Evolutionary conservation across 805 yeast genomes (phyloP), one percentile per base, ranked within the genome.

Genomic region (Vanderwaltozyma tropicalis): DNA sequence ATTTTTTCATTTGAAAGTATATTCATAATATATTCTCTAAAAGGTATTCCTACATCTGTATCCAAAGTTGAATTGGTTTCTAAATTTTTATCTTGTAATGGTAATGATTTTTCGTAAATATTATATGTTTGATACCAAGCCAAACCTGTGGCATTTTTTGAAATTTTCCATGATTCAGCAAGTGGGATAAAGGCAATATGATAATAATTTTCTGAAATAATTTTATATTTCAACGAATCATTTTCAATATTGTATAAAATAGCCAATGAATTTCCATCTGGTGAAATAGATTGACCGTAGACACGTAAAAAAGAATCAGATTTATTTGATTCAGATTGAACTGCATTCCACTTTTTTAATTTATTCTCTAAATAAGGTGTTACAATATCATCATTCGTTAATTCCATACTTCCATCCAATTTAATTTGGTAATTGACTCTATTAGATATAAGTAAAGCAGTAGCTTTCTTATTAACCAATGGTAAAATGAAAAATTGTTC

Each of bases 81-180:
- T 13, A 19, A 19, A 8, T 19, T 26, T n/a, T 31, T 19, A 12
- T 19, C 19, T 13, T 22, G n/a, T 20, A 13, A 25, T 8, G 64
- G 57, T 18, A 51, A 35, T n/a, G 36, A 31, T 21, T 48, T 37
- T 9, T 45, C 44, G 35, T 56, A 54, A 1, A 57, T 52, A 13
- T 50, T 49, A 33, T 52, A 58, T 8, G 51, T 55, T 40, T 59
- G 63, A 29, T 55, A 60, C 60, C 60, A 55, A 10, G 59, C 60
- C 19, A 58, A 36, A 2, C 62, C 63, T 22, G 49, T 34, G 1
- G 59, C 52, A 11, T 32, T 33, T 20, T 42, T 42, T 1, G 53
- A 45, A 13, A 57, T 41, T 13, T 40, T 31, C 63, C 64, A 60
- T 7, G 35, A 29, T 3, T 48, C 48, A 33, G 43, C 39, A 21